Evolutionary conservation across 805 yeast species (phyloP).

Genomic region (Metschnikowia anglica): DNA sequence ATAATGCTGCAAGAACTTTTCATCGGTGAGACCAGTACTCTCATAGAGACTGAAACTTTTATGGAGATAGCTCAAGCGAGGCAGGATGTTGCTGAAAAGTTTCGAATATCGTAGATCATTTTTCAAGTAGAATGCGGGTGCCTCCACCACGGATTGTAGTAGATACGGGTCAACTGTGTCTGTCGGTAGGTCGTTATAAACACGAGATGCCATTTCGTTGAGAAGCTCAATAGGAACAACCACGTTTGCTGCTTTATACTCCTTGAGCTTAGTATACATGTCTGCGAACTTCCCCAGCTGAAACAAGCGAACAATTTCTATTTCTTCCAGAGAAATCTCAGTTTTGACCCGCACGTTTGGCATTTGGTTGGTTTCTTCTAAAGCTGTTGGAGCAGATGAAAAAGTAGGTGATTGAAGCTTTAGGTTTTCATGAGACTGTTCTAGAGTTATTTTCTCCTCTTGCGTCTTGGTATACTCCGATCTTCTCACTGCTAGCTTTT

Average conservation of each 20-base stretch:
- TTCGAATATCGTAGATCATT: slow-evolving; percentile 13
- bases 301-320: slow-evolving; percentile 17
- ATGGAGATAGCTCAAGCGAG: slow-evolving; percentile 25
- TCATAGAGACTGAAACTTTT: slow-evolving; percentile 24
- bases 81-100: slow-evolving; percentile 13
- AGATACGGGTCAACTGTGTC: slow-evolving; percentile 13
- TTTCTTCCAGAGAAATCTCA: slow-evolving; percentile 12
- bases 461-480: neutral
- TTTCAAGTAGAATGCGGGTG: slow-evolving; percentile 14
- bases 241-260: slow-evolving; percentile 9
- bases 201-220: slow-evolving; percentile 17
- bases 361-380: neutral
- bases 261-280: slow-evolving; percentile 14
- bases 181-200: slow-evolving; percentile 15
- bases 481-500: slow-evolving; percentile 6
- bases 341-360: neutral
- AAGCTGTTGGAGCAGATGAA: neutral
- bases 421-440: neutral
- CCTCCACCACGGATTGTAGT: slow-evolving; percentile 15
- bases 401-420: neutral
- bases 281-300: slow-evolving; percentile 12
- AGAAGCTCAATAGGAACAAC: slow-evolving; percentile 12
- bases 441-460: neutral
- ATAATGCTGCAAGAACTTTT: slow-evolving; percentile 25
- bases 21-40: slow-evolving; percentile 11